Evolutionary conservation across 352 stramenopile species (phyloP), one percentile per base, ranked within the genome.

Genomic region (Globisporangium acanthophoron): DNA sequence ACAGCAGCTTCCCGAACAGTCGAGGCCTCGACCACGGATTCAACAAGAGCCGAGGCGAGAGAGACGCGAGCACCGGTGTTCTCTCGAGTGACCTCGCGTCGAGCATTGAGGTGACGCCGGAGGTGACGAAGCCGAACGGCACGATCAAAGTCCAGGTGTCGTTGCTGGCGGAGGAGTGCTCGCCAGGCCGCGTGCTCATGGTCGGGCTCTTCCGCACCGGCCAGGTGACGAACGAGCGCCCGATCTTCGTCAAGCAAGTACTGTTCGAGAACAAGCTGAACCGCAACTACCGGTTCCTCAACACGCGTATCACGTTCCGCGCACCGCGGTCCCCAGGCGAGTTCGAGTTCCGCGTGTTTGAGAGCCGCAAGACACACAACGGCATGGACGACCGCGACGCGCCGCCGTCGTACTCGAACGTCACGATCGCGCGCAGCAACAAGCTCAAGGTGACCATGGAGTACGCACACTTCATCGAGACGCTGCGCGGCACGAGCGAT

Each of bases 221-320:
- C n/a, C 84, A 92, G 29, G 67, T 72, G 18, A 82, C 78, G 7
- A 90, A 90, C 52, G 79, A 91, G 58, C 87, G 87, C 40, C 84
- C 84, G 20, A 92, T 93, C 56, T 93, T 93, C 43, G 76, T 93
- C 41, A 90, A 90, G 59, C 80, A 90, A 52, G 75, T 93, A 20
- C 73, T 91, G 0, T 90, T 91, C 44, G 81, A 93, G 61, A 85
- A 85, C 70, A 88, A 87, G 47, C 58, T 87, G 9, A 70, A 90
- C 29, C 75, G 75, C 21, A 78, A 84, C 54, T 84, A 83, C 48
- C 62, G 75, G 5, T 80, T 66, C 51, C 67, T 88, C 53, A 85
- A 87, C 58, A 90, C 81, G 37, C 74, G 81, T n/a, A 88, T 93
- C 63, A 90, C 83, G 49, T 90, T 91, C 56, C 81, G 81, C 0